phyloP scores from a whole-genome alignment of 164 flowering plant genomes.

The Berberis vulgaris region DNA sequence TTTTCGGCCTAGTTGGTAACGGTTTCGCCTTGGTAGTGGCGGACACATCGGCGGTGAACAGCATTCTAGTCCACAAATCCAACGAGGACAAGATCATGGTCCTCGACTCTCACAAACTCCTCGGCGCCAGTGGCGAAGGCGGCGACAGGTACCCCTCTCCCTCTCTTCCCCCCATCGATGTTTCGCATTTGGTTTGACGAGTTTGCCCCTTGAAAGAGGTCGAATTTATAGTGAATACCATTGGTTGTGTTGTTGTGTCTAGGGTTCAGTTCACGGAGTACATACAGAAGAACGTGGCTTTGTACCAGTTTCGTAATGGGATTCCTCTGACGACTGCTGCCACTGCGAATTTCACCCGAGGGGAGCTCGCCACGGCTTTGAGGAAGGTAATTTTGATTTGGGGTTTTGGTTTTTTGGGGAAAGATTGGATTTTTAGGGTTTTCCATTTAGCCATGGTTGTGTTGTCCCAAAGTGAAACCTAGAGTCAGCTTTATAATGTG shows the following conservation, averaged over 20 bases:
- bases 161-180: constrained; percentile 1
- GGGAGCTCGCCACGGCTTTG: constrained; percentile 93
- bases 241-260: constrained; percentile 1
- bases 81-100: constrained; percentile 94
- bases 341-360: constrained; percentile 90
- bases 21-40: constrained; percentile 82
- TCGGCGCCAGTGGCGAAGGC: constrained; percentile 92
- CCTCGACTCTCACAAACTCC: constrained; percentile 89
- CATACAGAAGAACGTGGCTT: constrained; percentile 81
- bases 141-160: constrained; percentile 67
- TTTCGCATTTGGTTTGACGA: neutral
- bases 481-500: neutral
- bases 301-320: constrained; percentile 90
- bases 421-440: neutral
- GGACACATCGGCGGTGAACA: constrained; percentile 86
- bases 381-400: constrained; percentile 46
- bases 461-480: neutral
- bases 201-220: neutral
- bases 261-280: constrained; percentile 96
- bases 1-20: constrained; percentile 83
- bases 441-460: neutral
- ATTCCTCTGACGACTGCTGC: constrained; percentile 91
- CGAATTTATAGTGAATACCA: neutral
- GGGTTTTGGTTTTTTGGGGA: neutral
- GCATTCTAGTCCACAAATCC: constrained; percentile 86